phyloP scores from a whole-genome alignment of 306 rosid genomes.

The Citrullus colocynthis region DNA sequence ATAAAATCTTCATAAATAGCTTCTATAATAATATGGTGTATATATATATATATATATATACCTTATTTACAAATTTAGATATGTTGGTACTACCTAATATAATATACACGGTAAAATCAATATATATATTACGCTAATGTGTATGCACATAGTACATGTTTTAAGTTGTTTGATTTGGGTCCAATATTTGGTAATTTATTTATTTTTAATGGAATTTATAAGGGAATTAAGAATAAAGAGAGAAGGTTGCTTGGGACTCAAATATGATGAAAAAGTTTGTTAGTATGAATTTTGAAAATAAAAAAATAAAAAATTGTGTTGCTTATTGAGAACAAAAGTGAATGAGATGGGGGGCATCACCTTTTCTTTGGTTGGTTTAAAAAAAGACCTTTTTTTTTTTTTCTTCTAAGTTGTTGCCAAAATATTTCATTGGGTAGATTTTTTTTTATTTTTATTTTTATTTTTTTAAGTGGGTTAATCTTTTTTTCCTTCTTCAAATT shows the following conservation, averaged over 20 bases:
- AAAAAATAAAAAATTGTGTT: background rate
- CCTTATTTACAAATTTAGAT: no score
- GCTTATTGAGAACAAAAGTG: conserved; percentile 1
- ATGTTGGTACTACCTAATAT: no score
- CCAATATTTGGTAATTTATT: background rate
- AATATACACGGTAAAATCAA: no score
- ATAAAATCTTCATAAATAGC: no score
- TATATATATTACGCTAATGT: no score
- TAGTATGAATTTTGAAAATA: background rate
- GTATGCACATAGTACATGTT: no score
- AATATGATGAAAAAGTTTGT: background rate
- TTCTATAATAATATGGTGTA: no score
- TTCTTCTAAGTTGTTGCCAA: background rate
- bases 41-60: no score
- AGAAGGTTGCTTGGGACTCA: background rate
- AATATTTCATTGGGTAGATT: background rate
- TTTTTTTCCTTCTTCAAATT: background rate
- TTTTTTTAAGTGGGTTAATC: background rate
- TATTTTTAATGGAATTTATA: background rate
- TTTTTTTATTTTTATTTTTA: background rate
- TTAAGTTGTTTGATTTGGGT: background rate
- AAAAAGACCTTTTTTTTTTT: background rate
- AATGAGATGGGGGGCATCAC: background rate
- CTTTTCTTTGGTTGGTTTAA: background rate
- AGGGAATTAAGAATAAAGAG: background rate